A percentile compares a stretch with the other conserved stretches of the same genome.
These are phyloP conservation scores for Raphanus hybrid DNA, from an alignment of 441 rosid species.

Conservation along the genomic window DNA sequence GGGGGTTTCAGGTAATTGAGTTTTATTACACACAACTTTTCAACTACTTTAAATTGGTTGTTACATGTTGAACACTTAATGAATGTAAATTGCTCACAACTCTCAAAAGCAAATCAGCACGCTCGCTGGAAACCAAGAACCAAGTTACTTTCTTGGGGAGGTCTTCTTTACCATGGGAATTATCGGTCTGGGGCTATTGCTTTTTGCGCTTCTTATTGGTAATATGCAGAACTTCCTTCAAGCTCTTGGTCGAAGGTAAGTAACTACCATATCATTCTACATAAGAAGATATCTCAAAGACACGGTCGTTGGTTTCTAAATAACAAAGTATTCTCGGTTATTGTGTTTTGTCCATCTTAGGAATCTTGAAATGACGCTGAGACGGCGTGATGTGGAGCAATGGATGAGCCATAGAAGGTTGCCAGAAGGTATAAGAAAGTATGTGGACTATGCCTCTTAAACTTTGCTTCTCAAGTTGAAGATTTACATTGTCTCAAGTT, in stretches of 20 bases:
- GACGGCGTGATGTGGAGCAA: slow-evolving; percentile 7
- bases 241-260: background rate
- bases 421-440: background rate
- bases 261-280: background rate
- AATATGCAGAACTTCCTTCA: background rate
- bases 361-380: background rate
- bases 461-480: background rate
- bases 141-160: slow-evolving; percentile 4
- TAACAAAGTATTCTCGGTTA: background rate
- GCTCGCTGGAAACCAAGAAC: background rate
- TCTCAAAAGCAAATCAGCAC: slow-evolving; percentile 2
- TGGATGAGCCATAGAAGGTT: slow-evolving; percentile 7
- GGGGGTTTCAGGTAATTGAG: background rate
- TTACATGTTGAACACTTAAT: background rate
- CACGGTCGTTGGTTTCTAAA: background rate
- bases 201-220: slow-evolving; percentile 1
- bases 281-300: background rate
- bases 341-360: slow-evolving; percentile 6
- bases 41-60: background rate
- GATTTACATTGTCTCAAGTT: background rate
- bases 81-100: background rate
- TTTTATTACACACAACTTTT: background rate
- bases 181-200: background rate
- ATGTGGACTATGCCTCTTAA: background rate
- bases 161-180: slow-evolving; percentile 6